A percentile compares a stretch with the other conserved stretches of the same genome.
Evolutionary conservation across 139 green algal genomes (phyloP).

Genomic region (Trebouxia sp.): DNA sequence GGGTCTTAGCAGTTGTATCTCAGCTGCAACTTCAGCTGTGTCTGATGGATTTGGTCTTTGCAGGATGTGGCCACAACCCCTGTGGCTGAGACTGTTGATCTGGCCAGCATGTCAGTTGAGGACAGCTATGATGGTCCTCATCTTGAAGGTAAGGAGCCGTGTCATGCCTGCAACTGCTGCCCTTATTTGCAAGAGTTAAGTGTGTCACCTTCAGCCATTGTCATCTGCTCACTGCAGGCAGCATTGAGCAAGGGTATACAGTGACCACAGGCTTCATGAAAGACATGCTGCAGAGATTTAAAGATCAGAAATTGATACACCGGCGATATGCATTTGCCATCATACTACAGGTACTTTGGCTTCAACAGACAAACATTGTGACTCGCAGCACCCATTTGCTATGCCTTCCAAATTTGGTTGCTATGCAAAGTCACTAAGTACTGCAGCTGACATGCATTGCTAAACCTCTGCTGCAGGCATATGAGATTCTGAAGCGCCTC

Average conservation of each 20-base stretch:
- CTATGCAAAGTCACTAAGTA: too few relatives aligned
- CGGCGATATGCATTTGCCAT: conserved; percentile 73
- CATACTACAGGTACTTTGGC: conserved; percentile 53
- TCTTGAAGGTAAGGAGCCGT: conserved; percentile 63
- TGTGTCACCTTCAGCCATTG: too few relatives aligned
- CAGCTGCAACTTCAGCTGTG: too few relatives aligned
- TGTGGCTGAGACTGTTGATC: conserved; percentile 61
- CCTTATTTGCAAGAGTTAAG: too few relatives aligned
- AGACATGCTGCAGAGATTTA: conserved; percentile 92
- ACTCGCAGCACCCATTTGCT: too few relatives aligned
- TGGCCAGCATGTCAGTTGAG: conserved; percentile 80
- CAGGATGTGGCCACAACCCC: conserved; percentile 44
- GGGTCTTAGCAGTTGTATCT: too few relatives aligned
- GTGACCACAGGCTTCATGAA: conserved; percentile 87
- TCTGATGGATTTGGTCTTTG: not conserved
- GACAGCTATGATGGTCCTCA: conserved; percentile 81
- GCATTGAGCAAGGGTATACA: conserved; percentile 56
- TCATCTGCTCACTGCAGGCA: conserved; percentile 48
- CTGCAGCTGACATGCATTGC: not conserved
- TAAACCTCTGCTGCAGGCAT: conserved; percentile 35
- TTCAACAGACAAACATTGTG: too few relatives aligned
- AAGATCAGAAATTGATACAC: conserved; percentile 84
- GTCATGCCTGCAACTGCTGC: too few relatives aligned
- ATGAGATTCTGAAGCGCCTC: conserved; percentile 52
- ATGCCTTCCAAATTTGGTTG: not conserved